Base-by-base conservation (phyloP, 2,329 filamentous ascomycete species). In the Neofusicoccum umdonicola region DNA sequence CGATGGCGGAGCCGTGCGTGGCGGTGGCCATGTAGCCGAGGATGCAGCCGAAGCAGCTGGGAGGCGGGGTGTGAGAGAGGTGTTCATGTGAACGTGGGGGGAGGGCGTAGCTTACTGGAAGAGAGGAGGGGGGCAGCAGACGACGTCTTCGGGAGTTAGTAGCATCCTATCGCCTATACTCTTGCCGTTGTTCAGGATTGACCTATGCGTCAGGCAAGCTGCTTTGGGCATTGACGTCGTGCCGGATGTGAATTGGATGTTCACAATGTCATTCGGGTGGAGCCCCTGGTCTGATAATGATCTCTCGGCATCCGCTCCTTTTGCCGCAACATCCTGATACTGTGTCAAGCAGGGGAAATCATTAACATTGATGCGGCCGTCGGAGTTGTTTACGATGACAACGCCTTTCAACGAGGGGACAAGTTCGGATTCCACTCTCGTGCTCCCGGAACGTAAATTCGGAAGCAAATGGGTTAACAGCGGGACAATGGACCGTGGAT, bases 241-340 rank as follows among this genome's bases (percentile, higher is more conserved):
- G n/a, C 94, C 95, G 0, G 90, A 94, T 0, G 95, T 99, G 80
- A 98, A 98, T 76, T 98, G 94, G 68, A 98, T 97, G 74, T 97
- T 98, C 69, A 96, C 89, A 2, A 90, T 87, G 58, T 98, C 94
- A 66, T 85, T 76, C 0, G 87, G 82, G 15, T 81, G 69, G 1
- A 89, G 81, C 0, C 80, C 79, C 27, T 81, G 74, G 66, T 84
- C 76, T 31, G 82, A 79, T 17, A 82, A 69, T 7, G 19, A 19
- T 22, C 35, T 44, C 35, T 64, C 51, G 9, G 37, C 63, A 19
- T 50, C 44, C 0, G 15, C 22, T 0, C 63, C 54, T 37, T 11
- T 9, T 17, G 35, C 15, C 9, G 34, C 44, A 42, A 85, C 72
- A 52, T 76, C 67, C 61, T 78, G 67, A 64, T 80, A 88, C 2